These are phyloP conservation scores for Cordyceps cateniannulata DNA, from an alignment of 2,329 filamentous ascomycete species.

Conservation along the genomic window DNA sequence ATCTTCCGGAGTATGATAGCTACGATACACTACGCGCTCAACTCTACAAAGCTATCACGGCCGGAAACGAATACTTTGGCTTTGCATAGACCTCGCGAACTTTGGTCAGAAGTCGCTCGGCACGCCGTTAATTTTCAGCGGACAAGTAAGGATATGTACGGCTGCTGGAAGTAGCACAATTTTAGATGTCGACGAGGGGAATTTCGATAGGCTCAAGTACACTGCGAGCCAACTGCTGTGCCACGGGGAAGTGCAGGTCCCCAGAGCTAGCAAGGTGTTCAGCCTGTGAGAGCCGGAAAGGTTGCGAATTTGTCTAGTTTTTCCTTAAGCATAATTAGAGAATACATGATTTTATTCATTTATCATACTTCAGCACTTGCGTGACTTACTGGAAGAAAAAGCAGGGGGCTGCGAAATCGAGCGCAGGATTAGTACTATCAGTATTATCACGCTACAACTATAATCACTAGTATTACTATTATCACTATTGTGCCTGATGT, in stretches of 20 bases:
- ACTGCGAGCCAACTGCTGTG: conserved; percentile 25
- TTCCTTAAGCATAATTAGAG: conserved; percentile 20
- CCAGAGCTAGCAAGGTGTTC: neutral
- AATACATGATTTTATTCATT: neutral
- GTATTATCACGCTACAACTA: too few relatives aligned
- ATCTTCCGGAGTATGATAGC: conserved; percentile 95
- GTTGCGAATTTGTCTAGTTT: conserved; percentile 18
- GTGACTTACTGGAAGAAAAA: neutral
- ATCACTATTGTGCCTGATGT: too few relatives aligned
- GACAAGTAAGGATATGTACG: neutral
- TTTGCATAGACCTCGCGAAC: conserved; percentile 60
- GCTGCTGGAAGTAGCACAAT: neutral
- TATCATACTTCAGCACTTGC: neutral
- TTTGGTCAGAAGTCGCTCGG: neutral
- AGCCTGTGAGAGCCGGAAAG: neutral
- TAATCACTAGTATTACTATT: too few relatives aligned
- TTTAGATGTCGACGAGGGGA: neutral
- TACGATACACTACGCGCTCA: conserved; percentile 86
- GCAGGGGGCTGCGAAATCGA: too few relatives aligned
- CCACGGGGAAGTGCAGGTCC: conserved; percentile 44
- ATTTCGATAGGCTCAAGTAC: neutral
- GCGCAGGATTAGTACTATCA: too few relatives aligned
- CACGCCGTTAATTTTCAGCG: neutral
- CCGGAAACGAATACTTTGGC: conserved; percentile 94
- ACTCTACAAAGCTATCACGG: conserved; percentile 92